Evolutionary conservation across 2,329 filamentous ascomycete species (phyloP), one percentile per base, ranked within the genome.

Genomic region (Onygena corvina): DNA sequence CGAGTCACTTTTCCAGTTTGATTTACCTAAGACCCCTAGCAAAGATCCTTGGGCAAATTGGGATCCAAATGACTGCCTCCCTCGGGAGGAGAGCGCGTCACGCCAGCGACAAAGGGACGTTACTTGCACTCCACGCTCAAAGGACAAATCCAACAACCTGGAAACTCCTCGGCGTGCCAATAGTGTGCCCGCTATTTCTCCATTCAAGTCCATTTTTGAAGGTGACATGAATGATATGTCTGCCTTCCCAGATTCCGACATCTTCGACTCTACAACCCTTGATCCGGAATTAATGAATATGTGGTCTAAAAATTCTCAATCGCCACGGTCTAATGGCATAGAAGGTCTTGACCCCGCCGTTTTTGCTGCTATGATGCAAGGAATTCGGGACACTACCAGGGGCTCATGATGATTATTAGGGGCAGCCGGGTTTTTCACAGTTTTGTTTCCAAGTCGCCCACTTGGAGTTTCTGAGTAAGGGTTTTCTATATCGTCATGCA

Each of bases 11-110:
- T 60, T 64, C 33, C 54, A 51, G 4, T 58, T 67, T 16, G 59
- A 58, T 21, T 55, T 57, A 11, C 50, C 54, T 12, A 61, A 62
- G 42, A 54, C 52, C 38, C 50, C 51, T 9, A 44, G 52, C 9
- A 55, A 53, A 46, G 56, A 57, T 27, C 58, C 59, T 53, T 68
- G 66, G 66, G 56, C 59, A 1, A 62, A 67, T 48, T 68, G 66
- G 66, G 56, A 67, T 25, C 61, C 62, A 25, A 58, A 60, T 1
- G 59, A 65, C 49, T 66, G 61, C 29, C 55, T 62, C n/a, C 66
- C 65, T 25, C 60, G 61, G 0, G 48, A 49, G 27, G 58, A 29
- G 18, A 25, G 20, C n/a, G 21, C 21, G 2, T 47, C 30, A 9
- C 31, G 12, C 18, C 14, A 36, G n/a, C 30, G 8, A 9, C 46